Conservation (phyloP, 169 alveolate species). For the Plasmodium chabaudi region DNA sequence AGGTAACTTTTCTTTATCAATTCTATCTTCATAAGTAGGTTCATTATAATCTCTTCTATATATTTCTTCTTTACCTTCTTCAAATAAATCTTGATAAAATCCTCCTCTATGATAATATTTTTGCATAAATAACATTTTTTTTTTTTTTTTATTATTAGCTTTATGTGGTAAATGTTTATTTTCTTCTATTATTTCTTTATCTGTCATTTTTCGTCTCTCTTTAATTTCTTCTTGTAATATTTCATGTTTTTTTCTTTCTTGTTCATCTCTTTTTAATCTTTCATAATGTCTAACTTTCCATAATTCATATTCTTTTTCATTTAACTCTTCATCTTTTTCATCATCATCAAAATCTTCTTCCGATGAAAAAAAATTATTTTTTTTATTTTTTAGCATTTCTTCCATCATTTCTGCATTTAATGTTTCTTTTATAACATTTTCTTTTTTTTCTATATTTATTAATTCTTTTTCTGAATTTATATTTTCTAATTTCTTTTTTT, state of each 20-base stretch:
- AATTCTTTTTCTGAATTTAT: slow-evolving; percentile 22
- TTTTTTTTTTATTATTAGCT: slow-evolving; percentile 20
- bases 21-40: slow-evolving; percentile 88
- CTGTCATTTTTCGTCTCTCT: slow-evolving; percentile 54
- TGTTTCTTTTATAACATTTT: slow-evolving; percentile 50
- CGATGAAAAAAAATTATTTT: slow-evolving; percentile 54
- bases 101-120: slow-evolving; percentile 92
- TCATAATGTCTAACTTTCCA: slow-evolving; percentile 88
- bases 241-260: slow-evolving; percentile 79
- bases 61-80: slow-evolving; percentile 88
- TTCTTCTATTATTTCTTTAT: slow-evolving; percentile 54
- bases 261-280: slow-evolving; percentile 84
- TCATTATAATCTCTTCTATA: slow-evolving; percentile 89
- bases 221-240: slow-evolving; percentile 61
- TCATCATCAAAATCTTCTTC: slow-evolving; percentile 75
- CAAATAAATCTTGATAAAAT: slow-evolving; percentile 89
- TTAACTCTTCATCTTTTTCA: slow-evolving; percentile 52
- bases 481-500: slow-evolving; percentile 6
- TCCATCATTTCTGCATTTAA: slow-evolving; percentile 40
- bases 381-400: slow-evolving; percentile 35
- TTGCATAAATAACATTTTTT: slow-evolving; percentile 87
- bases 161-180: slow-evolving; percentile 47
- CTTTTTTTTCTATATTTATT: slow-evolving; percentile 59
- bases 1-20: slow-evolving; percentile 87
- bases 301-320: slow-evolving; percentile 78